A percentile compares a stretch with the other conserved stretches of the same genome.
Conservation (phyloP, 2,329 filamentous ascomycete genomes). For the Helotiales sp. region DNA sequence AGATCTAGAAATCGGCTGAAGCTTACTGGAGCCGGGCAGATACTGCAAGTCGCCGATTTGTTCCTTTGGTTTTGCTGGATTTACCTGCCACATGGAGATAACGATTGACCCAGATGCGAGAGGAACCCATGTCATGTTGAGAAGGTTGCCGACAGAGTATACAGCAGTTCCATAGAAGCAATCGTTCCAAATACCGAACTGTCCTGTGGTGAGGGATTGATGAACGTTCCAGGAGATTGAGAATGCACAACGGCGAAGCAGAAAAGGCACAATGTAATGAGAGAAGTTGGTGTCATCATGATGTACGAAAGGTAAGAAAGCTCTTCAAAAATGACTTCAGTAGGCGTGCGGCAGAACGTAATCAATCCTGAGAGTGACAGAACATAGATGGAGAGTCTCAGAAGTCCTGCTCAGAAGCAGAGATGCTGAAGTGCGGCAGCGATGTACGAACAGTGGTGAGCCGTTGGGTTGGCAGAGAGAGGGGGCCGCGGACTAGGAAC, state of each 20-base stretch:
- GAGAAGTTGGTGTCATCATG: not conserved
- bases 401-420: too few species aligned
- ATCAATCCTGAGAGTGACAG: too few species aligned
- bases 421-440: too few species aligned
- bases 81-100: not conserved
- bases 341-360: not conserved
- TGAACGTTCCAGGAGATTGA: slow-evolving; percentile 3
- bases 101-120: not conserved
- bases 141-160: slow-evolving; percentile 2
- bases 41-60: not conserved
- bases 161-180: not conserved
- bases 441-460: too few species aligned
- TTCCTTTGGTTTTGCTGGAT: not conserved
- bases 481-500: too few species aligned
- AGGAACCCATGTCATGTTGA: slow-evolving; percentile 7
- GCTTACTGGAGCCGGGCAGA: not conserved
- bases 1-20: not conserved
- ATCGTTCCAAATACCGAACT: not conserved
- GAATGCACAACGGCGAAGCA: not conserved
- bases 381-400: not conserved
- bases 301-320: not conserved
- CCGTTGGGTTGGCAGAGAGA: too few species aligned
- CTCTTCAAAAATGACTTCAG: not conserved
- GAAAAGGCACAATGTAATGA: not conserved
- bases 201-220: not conserved